Evolutionary conservation across 1,284 basidiomycete species (phyloP), one percentile per base, ranked within the genome.

Genomic region (Puccinia coronata): DNA sequence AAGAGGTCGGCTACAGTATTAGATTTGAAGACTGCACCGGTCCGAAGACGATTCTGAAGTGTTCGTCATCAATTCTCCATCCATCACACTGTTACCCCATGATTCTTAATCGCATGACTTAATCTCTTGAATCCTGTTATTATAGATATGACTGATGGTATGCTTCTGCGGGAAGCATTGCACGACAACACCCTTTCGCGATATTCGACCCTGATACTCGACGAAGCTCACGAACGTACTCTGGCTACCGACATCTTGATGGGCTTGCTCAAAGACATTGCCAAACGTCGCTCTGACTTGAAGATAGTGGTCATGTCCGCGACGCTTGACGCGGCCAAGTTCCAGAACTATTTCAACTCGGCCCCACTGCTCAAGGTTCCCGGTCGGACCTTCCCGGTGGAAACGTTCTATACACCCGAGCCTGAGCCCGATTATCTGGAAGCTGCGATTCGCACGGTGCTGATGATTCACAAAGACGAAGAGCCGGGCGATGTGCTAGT

Each of bases 241-340:
- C 90, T 99, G 36, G 95, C 97, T 0, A 99, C 97, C 49, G 97
- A 99, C 87, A 96, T 99, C 83, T 92, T 99, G 70, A 98, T 99
- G 94, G 96, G 96, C 83, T 89, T 98, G 20, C 85, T 90, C 34
- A 90, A 90, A 85, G 89, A 90, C 82, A 91, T 99, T 23, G 92
- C 92, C 1, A 92, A 91, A 85, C 90, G 91, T 82, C 91, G 97
- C 59, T 84, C 90, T 0, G 96, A 98, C 86, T 91, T 99, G 83
- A 99, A 98, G 88, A 92, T 99, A 85, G 95, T 99, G 82, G 89
- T 99, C 89, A 99, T 99, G 97, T 95, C 93, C 61, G 97, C 97
- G 49, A 99, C 97, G 0, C 91, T 99, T 47, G 96, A 99, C 85
- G 94, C 96, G 0, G 89, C 92, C 85, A 99, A 99, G 87, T 99